Evolutionary conservation across 176 grass and related monocot genomes (phyloP).

Genomic region (Phoenix roebelenii): DNA sequence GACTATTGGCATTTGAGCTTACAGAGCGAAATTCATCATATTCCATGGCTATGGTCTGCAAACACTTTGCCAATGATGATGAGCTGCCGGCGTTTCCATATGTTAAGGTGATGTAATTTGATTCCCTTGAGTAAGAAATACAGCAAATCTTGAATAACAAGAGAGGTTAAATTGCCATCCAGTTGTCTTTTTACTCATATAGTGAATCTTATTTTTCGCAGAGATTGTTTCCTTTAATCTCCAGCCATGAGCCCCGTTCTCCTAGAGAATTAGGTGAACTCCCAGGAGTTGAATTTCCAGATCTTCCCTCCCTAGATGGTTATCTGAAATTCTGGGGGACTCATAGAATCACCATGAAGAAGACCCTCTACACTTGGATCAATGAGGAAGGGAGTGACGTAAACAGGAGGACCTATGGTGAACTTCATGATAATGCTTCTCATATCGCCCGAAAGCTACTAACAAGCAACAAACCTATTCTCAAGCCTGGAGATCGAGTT

Average conservation of each 20-base stretch:
- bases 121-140: neutral
- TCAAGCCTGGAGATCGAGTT: constrained; percentile 56
- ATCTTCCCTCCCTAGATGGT: constrained; percentile 46
- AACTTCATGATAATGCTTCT: constrained; percentile 55
- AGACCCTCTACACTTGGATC: constrained; percentile 53
- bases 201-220: constrained; percentile 29
- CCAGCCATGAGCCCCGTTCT: constrained; percentile 25
- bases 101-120: constrained; percentile 42
- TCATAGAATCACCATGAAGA: constrained; percentile 30
- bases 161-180: neutral
- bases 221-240: constrained; percentile 58
- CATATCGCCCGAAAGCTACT: constrained; percentile 44
- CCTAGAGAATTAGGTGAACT: constrained; percentile 53
- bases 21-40: constrained; percentile 59
- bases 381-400: constrained; percentile 55
- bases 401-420: constrained; percentile 51
- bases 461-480: constrained; percentile 38
- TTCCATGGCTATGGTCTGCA: constrained; percentile 48
- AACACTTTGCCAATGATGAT: constrained; percentile 38
- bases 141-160: too few relatives aligned
- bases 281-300: constrained; percentile 45
- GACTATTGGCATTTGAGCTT: constrained; percentile 65
- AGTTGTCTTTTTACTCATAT: constrained; percentile 8
- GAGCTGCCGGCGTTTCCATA: constrained; percentile 42
- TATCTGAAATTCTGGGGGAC: constrained; percentile 68